Conservation (phyloP, 768 basidiomycete species). For the Tubosaeta sp. region DNA sequence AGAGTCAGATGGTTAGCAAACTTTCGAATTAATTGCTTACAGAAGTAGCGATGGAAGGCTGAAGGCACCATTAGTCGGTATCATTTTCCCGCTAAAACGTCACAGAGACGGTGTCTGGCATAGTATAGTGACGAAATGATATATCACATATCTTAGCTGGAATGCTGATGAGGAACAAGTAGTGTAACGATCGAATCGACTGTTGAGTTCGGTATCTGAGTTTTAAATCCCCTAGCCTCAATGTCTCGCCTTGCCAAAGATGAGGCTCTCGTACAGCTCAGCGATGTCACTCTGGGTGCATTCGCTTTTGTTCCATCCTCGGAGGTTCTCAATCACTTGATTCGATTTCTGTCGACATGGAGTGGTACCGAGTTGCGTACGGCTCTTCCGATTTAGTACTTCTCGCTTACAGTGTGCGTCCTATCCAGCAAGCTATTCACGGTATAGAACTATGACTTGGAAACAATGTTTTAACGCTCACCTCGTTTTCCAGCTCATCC, state of each 20-base stretch:
- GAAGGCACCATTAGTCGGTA: no score
- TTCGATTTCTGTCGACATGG: constrained; percentile 78
- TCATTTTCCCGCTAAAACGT: no score
- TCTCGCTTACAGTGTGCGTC: constrained; percentile 7
- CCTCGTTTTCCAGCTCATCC: constrained; percentile 49
- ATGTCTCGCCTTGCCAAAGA: constrained; percentile 55
- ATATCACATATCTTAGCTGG: no score
- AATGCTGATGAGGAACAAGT: no score
- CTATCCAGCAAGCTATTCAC: constrained; percentile 66
- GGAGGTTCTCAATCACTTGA: constrained; percentile 63
- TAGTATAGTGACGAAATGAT: no score
- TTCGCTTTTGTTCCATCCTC: constrained; percentile 58
- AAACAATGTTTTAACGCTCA: background rate
- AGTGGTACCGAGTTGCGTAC: constrained; percentile 78
- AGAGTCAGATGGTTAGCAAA: background rate
- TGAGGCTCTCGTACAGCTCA: constrained; percentile 47
- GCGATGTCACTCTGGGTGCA: constrained; percentile 60
- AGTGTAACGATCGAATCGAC: no score
- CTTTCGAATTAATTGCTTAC: no score
- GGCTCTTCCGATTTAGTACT: constrained; percentile 6
- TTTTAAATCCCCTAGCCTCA: background rate
- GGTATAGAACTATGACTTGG: constrained; percentile 34
- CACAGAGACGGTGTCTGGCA: no score
- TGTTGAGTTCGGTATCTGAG: background rate
- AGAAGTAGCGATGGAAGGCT: no score